phyloP scores from a whole-genome alignment of 768 basidiomycete species.

The Gyrodon lividus region DNA sequence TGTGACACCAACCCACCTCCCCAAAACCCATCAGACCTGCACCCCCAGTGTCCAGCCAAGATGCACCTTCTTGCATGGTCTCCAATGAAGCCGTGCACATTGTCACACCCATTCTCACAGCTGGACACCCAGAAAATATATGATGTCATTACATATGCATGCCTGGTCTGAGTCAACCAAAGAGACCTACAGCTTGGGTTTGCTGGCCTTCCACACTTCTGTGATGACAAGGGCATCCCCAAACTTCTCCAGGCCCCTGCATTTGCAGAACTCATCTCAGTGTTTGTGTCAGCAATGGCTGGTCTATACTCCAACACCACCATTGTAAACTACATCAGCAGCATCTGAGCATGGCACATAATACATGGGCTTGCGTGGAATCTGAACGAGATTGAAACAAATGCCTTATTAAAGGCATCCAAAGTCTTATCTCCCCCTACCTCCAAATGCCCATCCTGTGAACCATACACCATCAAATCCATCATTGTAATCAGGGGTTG shows the following conservation, averaged over 20 bases:
- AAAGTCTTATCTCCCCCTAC: slow-evolving; percentile 9
- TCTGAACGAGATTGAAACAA: slow-evolving; percentile 10
- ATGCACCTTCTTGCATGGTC: too few relatives aligned
- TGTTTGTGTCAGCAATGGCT: too few relatives aligned
- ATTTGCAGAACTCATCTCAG: slow-evolving; percentile 1
- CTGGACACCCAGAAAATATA: too few relatives aligned
- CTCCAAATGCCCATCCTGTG: slow-evolving; percentile 4
- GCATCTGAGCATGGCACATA: slow-evolving; percentile 27
- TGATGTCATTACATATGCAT: too few relatives aligned
- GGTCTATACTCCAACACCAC: slow-evolving; percentile 16
- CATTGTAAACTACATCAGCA: slow-evolving; percentile 15
- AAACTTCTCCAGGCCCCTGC: slow-evolving; percentile 2
- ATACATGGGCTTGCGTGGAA: slow-evolving; percentile 20
- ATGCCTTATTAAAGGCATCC: slow-evolving; percentile 18
- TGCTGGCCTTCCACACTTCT: slow-evolving; percentile 41
- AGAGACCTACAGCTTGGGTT: too few relatives aligned
- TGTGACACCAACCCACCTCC: too few relatives aligned
- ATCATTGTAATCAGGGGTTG: not conserved
- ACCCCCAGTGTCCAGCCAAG: too few relatives aligned
- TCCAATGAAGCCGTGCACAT: too few relatives aligned
- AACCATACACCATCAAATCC: slow-evolving; percentile 13
- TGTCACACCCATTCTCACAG: too few relatives aligned
- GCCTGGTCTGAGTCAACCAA: slow-evolving; percentile 42
- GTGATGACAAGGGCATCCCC: slow-evolving; percentile 26
- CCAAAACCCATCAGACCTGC: too few relatives aligned